phyloP scores from a whole-genome alignment of 768 basidiomycete species.

The Asterophora parasitica region DNA sequence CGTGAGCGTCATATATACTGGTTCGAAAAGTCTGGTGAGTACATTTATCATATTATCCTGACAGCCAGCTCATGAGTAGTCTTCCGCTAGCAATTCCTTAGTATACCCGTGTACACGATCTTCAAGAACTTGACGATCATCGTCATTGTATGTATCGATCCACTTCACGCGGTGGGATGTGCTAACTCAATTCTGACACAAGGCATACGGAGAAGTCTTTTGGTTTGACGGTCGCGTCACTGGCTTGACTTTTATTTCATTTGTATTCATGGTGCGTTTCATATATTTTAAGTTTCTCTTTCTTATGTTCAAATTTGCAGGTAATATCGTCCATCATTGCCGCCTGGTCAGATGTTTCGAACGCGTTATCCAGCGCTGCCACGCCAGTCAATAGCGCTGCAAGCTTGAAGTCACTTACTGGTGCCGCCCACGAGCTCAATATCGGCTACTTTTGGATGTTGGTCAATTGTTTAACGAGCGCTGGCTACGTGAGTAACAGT shows the following conservation, averaged over 20 bases:
- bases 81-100: slow-evolving; percentile 81
- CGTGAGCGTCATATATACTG: slow-evolving; percentile 95
- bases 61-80: not conserved
- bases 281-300: not conserved
- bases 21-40: slow-evolving; percentile 91
- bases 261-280: slow-evolving; percentile 78
- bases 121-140: slow-evolving; percentile 99
- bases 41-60: not conserved
- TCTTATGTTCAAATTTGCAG: slow-evolving; percentile 30
- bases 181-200: slow-evolving; percentile 4
- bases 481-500: slow-evolving; percentile 68
- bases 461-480: slow-evolving; percentile 84
- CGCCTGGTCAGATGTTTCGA: slow-evolving; percentile 88
- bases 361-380: slow-evolving; percentile 23
- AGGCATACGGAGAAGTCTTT: slow-evolving; percentile 97
- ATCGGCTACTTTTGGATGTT: slow-evolving; percentile 97
- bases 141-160: slow-evolving; percentile 68
- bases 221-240: slow-evolving; percentile 95
- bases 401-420: slow-evolving; percentile 35
- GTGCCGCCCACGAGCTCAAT: slow-evolving; percentile 50
- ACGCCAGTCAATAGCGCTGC: not conserved
- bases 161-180: not conserved
- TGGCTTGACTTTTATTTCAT: slow-evolving; percentile 81
- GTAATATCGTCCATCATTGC: slow-evolving; percentile 92
- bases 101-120: slow-evolving; percentile 97